A percentile compares a stretch with the other conserved stretches of the same genome.
phyloP scores from a whole-genome alignment of 495 filamentous ascomycete species.

The Hyaloscypha bicolor region DNA sequence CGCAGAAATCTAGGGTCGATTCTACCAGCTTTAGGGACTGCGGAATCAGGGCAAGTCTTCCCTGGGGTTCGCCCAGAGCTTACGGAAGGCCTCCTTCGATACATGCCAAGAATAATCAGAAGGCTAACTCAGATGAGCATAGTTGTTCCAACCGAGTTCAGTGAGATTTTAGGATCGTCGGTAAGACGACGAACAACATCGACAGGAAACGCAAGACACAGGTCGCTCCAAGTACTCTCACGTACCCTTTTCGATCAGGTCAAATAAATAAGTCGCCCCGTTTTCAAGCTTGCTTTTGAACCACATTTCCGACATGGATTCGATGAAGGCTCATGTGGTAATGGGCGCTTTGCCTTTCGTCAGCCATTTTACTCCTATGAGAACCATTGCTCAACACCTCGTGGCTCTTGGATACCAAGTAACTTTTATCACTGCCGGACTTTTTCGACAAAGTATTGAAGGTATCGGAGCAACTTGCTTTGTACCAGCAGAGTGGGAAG shows the following conservation, averaged over 20 bases:
- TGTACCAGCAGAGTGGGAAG: neutral
- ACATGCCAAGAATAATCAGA: neutral
- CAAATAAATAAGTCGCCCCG: too few species aligned
- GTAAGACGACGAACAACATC: too few species aligned
- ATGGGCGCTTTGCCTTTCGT: neutral
- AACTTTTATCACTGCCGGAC: neutral
- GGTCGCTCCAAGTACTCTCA: too few species aligned
- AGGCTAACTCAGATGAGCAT: neutral
- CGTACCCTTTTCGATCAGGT: too few species aligned
- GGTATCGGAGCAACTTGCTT: conserved; percentile 2
- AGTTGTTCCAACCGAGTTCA: neutral
- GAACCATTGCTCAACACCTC: conserved; percentile 1
- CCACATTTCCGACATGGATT: neutral
- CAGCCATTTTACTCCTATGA: neutral
- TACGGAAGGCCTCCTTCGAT: neutral
- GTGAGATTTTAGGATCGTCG: neutral
- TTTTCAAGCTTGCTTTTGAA: too few species aligned
- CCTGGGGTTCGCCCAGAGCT: neutral
- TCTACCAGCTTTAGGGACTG: neutral
- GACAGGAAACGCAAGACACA: too few species aligned
- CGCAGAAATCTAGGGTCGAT: neutral
- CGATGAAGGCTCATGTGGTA: neutral
- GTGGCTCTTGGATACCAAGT: neutral
- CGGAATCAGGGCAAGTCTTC: too few species aligned
- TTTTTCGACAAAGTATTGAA: neutral